Conservation (phyloP, 2,329 filamentous ascomycete genomes). For the Beauveria sp. region DNA sequence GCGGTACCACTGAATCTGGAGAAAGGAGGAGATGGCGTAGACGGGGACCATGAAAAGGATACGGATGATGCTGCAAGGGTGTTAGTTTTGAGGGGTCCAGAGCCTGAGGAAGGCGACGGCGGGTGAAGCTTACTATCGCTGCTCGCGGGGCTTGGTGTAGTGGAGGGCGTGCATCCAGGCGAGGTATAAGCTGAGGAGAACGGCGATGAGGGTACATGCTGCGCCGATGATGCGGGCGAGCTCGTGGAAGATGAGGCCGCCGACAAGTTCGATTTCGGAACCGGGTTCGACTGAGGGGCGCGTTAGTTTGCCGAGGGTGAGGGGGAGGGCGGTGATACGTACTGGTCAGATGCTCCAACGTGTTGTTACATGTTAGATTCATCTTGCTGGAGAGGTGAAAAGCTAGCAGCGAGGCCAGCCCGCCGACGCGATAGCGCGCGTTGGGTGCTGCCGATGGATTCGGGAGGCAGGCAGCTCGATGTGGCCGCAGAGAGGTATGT, state of each 20-base stretch:
- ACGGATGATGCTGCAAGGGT: constrained; percentile 62
- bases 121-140: constrained; percentile 41
- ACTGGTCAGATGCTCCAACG: constrained; percentile 37
- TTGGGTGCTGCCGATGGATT: too few relatives aligned
- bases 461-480: too few relatives aligned
- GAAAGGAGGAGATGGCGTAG: constrained; percentile 66
- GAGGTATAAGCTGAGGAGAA: constrained; percentile 46
- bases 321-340: constrained; percentile 12
- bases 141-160: constrained; percentile 53
- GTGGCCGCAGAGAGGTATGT: too few relatives aligned
- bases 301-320: neutral
- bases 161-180: constrained; percentile 52
- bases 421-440: neutral
- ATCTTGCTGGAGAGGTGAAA: constrained; percentile 15
- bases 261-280: constrained; percentile 39
- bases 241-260: constrained; percentile 45
- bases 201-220: constrained; percentile 40
- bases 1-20: constrained; percentile 67
- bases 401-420: neutral
- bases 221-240: constrained; percentile 45
- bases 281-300: constrained; percentile 30
- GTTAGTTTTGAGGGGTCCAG: neutral
- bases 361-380: constrained; percentile 35
- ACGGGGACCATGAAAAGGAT: constrained; percentile 85
- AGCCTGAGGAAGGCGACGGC: neutral